phyloP scores from a whole-genome alignment of 495 filamentous ascomycete species.

The Venustampulla echinocandica region DNA sequence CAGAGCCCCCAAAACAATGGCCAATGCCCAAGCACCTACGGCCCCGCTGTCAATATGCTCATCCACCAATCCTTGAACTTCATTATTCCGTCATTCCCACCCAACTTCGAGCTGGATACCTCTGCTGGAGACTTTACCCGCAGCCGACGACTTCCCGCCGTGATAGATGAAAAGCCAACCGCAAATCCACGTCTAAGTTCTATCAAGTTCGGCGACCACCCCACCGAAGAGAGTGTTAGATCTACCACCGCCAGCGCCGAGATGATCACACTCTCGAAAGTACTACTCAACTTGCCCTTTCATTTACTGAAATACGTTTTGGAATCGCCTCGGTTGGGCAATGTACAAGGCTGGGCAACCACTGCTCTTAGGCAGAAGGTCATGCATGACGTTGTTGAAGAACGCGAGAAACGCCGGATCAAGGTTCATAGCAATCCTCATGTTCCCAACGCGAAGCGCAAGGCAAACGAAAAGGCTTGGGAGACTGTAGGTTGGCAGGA shows the following conservation, averaged over 20 bases:
- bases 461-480: constrained; percentile 17
- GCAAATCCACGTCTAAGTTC: constrained; percentile 44
- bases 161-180: constrained; percentile 24
- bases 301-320: constrained; percentile 47
- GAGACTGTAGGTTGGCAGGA: constrained; percentile 32
- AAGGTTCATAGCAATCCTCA: constrained; percentile 20
- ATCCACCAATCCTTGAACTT: constrained; percentile 33
- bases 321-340: constrained; percentile 38
- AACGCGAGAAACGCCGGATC: constrained; percentile 42
- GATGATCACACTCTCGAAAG: constrained; percentile 44
- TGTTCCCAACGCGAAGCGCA: constrained; percentile 14
- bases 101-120: constrained; percentile 39
- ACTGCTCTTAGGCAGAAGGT: constrained; percentile 34
- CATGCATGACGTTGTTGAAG: constrained; percentile 45
- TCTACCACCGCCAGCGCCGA: constrained; percentile 23
- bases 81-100: constrained; percentile 37
- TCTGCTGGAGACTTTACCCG: constrained; percentile 27
- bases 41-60: constrained; percentile 23
- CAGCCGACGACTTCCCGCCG: constrained; percentile 30
- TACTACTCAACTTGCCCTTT: constrained; percentile 58
- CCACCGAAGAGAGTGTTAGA: constrained; percentile 20
- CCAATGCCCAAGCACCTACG: constrained; percentile 16
- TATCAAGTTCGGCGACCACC: constrained; percentile 59
- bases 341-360: constrained; percentile 34
- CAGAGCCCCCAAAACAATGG: constrained; percentile 8